Evolutionary conservation across 495 filamentous ascomycete species (phyloP), one percentile per base, ranked within the genome.

Genomic region (Penicillium parvum): DNA sequence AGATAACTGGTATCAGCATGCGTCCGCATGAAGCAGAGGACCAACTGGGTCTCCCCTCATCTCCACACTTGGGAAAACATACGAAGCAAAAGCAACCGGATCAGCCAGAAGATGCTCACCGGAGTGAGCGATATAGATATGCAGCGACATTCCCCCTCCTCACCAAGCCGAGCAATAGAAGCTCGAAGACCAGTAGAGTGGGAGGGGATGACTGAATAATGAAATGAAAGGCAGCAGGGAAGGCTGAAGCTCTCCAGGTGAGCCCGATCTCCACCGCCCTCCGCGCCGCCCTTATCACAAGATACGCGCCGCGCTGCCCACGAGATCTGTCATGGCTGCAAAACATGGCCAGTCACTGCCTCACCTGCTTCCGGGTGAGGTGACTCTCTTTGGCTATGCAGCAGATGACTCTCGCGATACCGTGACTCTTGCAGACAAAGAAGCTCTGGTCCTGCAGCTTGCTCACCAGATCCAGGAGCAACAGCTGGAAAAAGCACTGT

Each of bases 41-140:
- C 22, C 18, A 41, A 18, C 27, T 30, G 20, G 34, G 43, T 33
- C 19, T 37, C 43, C 37, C 39, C 37, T 44, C 50, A 42, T 37
- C 45, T 6, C n/a, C 14, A 9, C 28, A 36, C n/a, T 5, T 3
- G 29, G 26, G 30, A 22, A 43, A 39, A 18, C 82, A 60, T 73
- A 90, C 85, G 81, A 83, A 43, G 77, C 63, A 60, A 88, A 81
- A 34, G 78, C 76, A 36, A 77, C 73, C 17, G 78, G 76, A 65
- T 94, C 86, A 48, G 84, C 73, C 53, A 77, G 72, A 59, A 90
- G 75, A 69, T 83, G 82, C 72, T 88, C 81, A 72, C 90, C 90
- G 55, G 84, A 85, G 72, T 92, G 89, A 72, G 87, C 90, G 46
- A 92, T 79, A 65, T 85, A 85, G 64, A 96, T 80, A 64, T 88